Conservation (phyloP, 2,329 filamentous ascomycete genomes). For the Teratosphaeria pseudoeucalypti region DNA sequence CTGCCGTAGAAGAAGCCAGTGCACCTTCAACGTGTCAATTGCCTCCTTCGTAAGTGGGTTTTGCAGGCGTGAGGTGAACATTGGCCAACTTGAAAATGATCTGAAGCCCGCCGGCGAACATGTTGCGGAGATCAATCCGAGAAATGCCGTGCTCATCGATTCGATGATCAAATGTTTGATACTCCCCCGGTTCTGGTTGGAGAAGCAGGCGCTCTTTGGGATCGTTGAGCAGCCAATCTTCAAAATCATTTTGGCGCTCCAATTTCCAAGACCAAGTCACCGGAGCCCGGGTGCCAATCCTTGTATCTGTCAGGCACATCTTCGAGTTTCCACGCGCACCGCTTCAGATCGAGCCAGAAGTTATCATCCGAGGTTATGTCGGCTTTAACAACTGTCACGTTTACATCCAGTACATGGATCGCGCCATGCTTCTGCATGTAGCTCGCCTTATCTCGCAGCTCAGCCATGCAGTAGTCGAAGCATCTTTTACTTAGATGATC, state of each 20-base stretch:
- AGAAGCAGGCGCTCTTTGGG: not conserved
- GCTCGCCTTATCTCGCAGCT: conserved; percentile 43
- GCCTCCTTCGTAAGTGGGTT: conserved; percentile 44
- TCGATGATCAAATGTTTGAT: conserved; percentile 1
- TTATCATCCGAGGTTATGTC: conserved; percentile 34
- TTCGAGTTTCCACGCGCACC: conserved; percentile 40
- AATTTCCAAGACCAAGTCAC: conserved; percentile 49
- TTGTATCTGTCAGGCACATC: conserved; percentile 25
- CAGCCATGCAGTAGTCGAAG: conserved; percentile 29
- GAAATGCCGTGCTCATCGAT: not conserved
- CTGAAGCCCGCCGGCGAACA: conserved; percentile 43
- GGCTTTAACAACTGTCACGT: conserved; percentile 42
- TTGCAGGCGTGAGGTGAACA: conserved; percentile 49
- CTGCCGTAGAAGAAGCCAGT: not conserved
- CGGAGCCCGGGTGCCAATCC: conserved; percentile 53
- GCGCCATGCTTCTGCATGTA: conserved; percentile 32
- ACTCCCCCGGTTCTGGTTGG: not conserved
- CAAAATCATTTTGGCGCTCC: not conserved
- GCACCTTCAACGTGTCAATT: conserved; percentile 42
- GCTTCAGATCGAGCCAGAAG: conserved; percentile 33
- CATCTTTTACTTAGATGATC: conserved; percentile 11
- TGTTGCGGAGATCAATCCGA: conserved; percentile 11
- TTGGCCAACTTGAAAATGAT: conserved; percentile 54
- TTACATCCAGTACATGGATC: conserved; percentile 37
- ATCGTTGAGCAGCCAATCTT: not conserved